Conservation (phyloP, 1,139 yeast species). For the Suhomyces panamericanus region DNA sequence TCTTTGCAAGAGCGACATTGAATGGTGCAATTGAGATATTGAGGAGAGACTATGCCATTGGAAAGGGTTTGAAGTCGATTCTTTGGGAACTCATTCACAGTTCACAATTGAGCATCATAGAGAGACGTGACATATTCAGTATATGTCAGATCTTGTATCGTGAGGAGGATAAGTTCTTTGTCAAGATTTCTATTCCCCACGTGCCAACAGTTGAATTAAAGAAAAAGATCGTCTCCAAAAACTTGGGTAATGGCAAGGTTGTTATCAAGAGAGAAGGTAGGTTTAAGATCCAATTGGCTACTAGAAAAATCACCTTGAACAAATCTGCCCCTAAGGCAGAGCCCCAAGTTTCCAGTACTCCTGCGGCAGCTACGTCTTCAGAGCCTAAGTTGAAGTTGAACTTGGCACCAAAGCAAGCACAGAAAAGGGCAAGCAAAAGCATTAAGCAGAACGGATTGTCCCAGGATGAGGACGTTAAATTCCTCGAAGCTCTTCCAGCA, state of each 20-base stretch:
- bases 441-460: background rate
- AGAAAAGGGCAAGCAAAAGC: constrained; percentile 6
- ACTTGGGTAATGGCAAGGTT: constrained; percentile 48
- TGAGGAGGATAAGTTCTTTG: constrained; percentile 60
- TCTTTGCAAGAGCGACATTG: constrained; percentile 47
- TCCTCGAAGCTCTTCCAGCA: background rate
- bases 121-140: constrained; percentile 64
- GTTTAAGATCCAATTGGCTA: constrained; percentile 43
- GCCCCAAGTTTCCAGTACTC: background rate
- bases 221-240: constrained; percentile 61
- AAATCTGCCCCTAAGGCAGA: constrained; percentile 3
- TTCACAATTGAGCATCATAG: constrained; percentile 57
- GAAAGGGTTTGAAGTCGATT: constrained; percentile 56
- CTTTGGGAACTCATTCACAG: constrained; percentile 74
- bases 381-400: constrained; percentile 26
- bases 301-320: constrained; percentile 18
- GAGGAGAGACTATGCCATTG: constrained; percentile 64
- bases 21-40: constrained; percentile 67
- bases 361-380: constrained; percentile 12
- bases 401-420: constrained; percentile 8
- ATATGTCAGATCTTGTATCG: constrained; percentile 65
- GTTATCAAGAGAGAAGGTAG: constrained; percentile 46
- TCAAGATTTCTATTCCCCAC: constrained; percentile 63
- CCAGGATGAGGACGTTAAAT: background rate
- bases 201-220: constrained; percentile 49